These are phyloP conservation scores for Spinellus fusiger DNA, from an alignment of 192 early-diverging fungal species.

Conservation along the genomic window DNA sequence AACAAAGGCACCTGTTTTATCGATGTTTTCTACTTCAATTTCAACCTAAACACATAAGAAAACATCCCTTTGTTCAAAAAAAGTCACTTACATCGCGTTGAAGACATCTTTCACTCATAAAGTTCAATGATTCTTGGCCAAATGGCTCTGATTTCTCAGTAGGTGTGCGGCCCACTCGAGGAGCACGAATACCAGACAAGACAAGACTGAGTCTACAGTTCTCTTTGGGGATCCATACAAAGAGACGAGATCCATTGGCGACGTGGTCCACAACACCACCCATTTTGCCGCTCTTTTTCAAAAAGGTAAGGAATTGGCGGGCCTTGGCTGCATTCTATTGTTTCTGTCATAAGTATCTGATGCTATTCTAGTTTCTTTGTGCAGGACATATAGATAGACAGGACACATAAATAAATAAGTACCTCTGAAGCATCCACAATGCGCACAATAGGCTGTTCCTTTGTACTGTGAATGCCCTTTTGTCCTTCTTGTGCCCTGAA, in stretches of 20 bases:
- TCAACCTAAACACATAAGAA: constrained; percentile 44
- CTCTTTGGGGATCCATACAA: constrained; percentile 79
- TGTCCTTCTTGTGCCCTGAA: constrained; percentile 37
- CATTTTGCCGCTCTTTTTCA: constrained; percentile 75
- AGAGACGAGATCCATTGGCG: constrained; percentile 76
- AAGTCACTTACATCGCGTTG: constrained; percentile 74
- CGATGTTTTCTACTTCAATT: constrained; percentile 78
- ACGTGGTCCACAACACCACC: constrained; percentile 86
- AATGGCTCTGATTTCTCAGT: constrained; percentile 78
- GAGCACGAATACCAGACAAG: constrained; percentile 78
- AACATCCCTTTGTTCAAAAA: not conserved
- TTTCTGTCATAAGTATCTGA: not conserved
- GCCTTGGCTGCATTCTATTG: constrained; percentile 70
- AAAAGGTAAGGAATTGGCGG: constrained; percentile 75
- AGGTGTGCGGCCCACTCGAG: constrained; percentile 64
- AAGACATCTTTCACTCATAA: constrained; percentile 54
- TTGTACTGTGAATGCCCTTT: constrained; percentile 82
- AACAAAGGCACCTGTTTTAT: constrained; percentile 91
- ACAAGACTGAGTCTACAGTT: constrained; percentile 81
- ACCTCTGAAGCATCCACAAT: constrained; percentile 77
- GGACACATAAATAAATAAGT: not conserved
- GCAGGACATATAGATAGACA: not conserved
- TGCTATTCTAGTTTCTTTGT: too few species aligned
- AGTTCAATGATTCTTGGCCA: constrained; percentile 76
- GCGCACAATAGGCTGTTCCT: constrained; percentile 68